Evolutionary conservation across 2,329 filamentous ascomycete genomes (phyloP).

Genomic region (Septoria petroselini): DNA sequence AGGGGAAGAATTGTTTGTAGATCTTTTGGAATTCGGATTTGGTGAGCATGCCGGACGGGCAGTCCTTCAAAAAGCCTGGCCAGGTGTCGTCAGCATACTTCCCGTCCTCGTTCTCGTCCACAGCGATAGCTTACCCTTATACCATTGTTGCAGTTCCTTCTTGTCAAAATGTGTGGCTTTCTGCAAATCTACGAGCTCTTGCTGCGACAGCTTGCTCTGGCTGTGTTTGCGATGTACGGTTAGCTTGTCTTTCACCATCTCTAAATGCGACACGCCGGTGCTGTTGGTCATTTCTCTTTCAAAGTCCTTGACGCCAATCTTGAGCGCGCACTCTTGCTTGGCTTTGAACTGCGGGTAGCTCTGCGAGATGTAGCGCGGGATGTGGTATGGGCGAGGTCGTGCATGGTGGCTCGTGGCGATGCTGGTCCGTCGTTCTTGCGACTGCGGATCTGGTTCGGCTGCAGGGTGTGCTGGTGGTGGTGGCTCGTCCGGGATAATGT

Average conservation of each 20-base stretch:
- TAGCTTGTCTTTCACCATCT: conserved; percentile 33
- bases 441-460: conserved; percentile 11
- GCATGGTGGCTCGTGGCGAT: conserved; percentile 34
- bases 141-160: conserved; percentile 99
- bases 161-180: conserved; percentile 98
- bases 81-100: neutral
- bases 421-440: conserved; percentile 16
- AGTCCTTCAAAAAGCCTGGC: conserved; percentile 94
- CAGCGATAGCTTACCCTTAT: conserved; percentile 70
- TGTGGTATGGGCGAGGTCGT: conserved; percentile 35
- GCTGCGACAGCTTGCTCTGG: conserved; percentile 96
- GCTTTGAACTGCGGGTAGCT: conserved; percentile 36
- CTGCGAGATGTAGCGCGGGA: conserved; percentile 34
- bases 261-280: conserved; percentile 32
- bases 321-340: conserved; percentile 35
- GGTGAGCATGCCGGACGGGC: conserved; percentile 90
- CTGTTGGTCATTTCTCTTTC: conserved; percentile 33
- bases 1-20: conserved; percentile 98
- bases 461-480: neutral
- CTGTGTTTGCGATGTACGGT: conserved; percentile 51
- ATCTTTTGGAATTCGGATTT: conserved; percentile 99
- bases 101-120: neutral
- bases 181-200: conserved; percentile 92
- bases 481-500: conserved; percentile 22
- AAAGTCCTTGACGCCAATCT: conserved; percentile 35